Percentiles rank a stretch among this genome's conserved stretches.
Conservation (phyloP, 345 rosid genomes). For the Rhizophora mangle region DNA sequence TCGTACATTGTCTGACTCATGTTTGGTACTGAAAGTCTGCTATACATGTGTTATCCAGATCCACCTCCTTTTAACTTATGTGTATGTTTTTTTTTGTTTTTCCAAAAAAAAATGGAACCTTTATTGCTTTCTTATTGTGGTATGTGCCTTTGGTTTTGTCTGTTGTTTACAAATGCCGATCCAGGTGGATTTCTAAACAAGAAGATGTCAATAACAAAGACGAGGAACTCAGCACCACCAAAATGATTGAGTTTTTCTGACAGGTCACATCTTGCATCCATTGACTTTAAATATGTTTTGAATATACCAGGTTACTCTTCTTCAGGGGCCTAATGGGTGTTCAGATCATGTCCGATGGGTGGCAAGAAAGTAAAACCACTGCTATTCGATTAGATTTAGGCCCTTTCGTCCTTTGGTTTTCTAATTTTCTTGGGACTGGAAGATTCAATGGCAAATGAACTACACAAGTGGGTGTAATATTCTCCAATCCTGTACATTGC, state of each 20-base stretch:
- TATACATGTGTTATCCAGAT: neutral
- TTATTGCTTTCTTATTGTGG: neutral
- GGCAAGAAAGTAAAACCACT: too few species aligned
- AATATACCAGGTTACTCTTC: too few species aligned
- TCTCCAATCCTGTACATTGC: too few species aligned
- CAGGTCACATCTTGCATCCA: neutral
- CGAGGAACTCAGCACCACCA: constrained; percentile 21
- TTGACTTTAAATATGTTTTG: neutral
- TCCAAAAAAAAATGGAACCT: neutral
- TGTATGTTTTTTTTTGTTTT: neutral
- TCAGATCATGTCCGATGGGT: too few species aligned
- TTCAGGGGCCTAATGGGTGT: too few species aligned
- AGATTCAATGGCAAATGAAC: too few species aligned
- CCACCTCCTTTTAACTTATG: neutral
- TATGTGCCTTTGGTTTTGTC: neutral
- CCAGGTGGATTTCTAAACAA: constrained; percentile 45
- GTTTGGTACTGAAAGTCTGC: neutral
- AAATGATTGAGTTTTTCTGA: constrained; percentile 29
- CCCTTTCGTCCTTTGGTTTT: too few species aligned
- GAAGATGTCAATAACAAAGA: constrained; percentile 31
- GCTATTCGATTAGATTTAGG: neutral
- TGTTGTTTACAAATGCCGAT: constrained; percentile 11
- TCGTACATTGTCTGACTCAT: neutral
- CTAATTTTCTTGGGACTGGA: too few species aligned
- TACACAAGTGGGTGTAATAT: too few species aligned